Percentiles rank a stretch among this genome's conserved stretches.
These are phyloP conservation scores for Talaromyces sp. DNA, from an alignment of 2,329 filamentous ascomycete species.

Conservation along the genomic window DNA sequence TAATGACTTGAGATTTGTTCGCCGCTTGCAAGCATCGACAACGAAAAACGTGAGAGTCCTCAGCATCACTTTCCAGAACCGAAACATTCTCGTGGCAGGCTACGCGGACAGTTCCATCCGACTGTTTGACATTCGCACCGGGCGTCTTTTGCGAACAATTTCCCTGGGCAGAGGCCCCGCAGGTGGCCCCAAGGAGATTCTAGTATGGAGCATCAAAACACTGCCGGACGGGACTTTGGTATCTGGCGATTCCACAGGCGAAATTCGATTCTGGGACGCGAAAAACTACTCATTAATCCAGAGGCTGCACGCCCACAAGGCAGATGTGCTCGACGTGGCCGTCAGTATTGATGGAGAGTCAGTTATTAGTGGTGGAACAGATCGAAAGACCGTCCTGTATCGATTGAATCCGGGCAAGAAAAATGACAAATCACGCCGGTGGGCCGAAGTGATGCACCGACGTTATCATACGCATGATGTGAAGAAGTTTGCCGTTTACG, in stretches of 20 bases:
- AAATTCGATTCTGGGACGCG: constrained; percentile 89
- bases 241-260: constrained; percentile 89
- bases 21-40: constrained; percentile 63
- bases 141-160: constrained; percentile 71
- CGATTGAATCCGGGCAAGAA: constrained; percentile 50
- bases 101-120: constrained; percentile 97
- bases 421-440: constrained; percentile 56
- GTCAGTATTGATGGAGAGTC: constrained; percentile 72
- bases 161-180: constrained; percentile 73
- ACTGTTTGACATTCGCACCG: constrained; percentile 77
- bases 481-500: constrained; percentile 87
- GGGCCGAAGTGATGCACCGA: constrained; percentile 80
- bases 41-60: constrained; percentile 84
- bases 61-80: constrained; percentile 83
- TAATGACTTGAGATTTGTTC: constrained; percentile 72
- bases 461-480: constrained; percentile 91
- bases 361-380: constrained; percentile 87
- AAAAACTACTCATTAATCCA: constrained; percentile 86
- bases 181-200: constrained; percentile 74
- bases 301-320: constrained; percentile 77
- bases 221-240: constrained; percentile 84
- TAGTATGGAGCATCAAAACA: constrained; percentile 91
- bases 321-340: constrained; percentile 85
- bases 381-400: constrained; percentile 79
- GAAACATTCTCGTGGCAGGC: constrained; percentile 75